A percentile compares a stretch with the other conserved stretches of the same genome.
These are phyloP conservation scores for Pythium rhizo-oryzae DNA, from an alignment of 352 stramenopile species.

Conservation along the genomic window DNA sequence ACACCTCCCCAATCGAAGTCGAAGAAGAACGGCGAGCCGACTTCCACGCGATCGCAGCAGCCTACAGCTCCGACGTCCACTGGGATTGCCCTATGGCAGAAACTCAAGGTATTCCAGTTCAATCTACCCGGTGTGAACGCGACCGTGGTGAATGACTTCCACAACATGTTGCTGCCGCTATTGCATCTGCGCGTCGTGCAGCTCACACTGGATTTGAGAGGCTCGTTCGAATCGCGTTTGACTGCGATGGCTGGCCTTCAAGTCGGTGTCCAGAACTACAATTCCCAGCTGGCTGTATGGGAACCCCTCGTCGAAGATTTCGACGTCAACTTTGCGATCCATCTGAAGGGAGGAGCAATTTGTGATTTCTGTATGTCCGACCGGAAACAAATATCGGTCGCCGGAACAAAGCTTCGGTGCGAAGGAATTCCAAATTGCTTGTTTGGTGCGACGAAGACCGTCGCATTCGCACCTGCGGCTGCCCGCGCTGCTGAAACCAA, in stretches of 20 bases:
- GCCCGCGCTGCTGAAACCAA: slow-evolving; percentile 75
- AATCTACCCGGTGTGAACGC: slow-evolving; percentile 75
- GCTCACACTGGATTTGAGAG: slow-evolving; percentile 71
- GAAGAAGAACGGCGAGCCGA: slow-evolving; percentile 5
- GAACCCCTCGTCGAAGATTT: slow-evolving; percentile 87
- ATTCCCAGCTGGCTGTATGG: slow-evolving; percentile 87
- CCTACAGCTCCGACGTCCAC: slow-evolving; percentile 9
- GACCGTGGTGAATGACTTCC: slow-evolving; percentile 86
- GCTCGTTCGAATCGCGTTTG: slow-evolving; percentile 61
- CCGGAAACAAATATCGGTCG: slow-evolving; percentile 59
- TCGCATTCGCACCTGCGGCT: slow-evolving; percentile 66
- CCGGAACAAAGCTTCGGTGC: slow-evolving; percentile 55
- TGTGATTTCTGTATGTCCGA: slow-evolving; percentile 85
- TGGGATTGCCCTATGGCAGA: slow-evolving; percentile 37
- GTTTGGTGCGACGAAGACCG: slow-evolving; percentile 64
- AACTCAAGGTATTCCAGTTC: slow-evolving; percentile 81
- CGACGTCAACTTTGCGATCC: slow-evolving; percentile 73
- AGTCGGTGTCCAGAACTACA: slow-evolving; percentile 82
- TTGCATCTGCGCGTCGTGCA: slow-evolving; percentile 73
- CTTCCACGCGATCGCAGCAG: slow-evolving; percentile 6
- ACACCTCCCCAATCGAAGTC: neutral
- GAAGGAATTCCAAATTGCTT: slow-evolving; percentile 76
- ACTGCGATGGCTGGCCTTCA: slow-evolving; percentile 64
- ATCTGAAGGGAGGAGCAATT: slow-evolving; percentile 65
- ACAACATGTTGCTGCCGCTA: slow-evolving; percentile 86